These are phyloP conservation scores for Termitomyces sp. DNA, from an alignment of 768 basidiomycete species.

Conservation along the genomic window DNA sequence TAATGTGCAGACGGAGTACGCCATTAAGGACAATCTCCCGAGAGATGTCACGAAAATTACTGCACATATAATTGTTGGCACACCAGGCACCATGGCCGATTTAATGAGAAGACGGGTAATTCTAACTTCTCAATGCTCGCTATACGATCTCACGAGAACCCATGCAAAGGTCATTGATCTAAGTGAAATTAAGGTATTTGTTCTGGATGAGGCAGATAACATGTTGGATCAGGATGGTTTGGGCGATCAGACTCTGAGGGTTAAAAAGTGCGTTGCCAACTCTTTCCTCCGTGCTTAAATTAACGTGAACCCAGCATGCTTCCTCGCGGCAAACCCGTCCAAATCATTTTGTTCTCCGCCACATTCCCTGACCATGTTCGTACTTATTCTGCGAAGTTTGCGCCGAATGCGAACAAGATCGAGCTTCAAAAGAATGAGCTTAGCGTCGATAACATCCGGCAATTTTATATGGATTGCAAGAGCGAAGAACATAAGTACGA, in stretches of 20 bases:
- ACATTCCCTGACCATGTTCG: constrained; percentile 96
- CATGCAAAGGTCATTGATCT: constrained; percentile 59
- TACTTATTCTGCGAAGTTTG: constrained; percentile 87
- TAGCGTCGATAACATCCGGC: constrained; percentile 88
- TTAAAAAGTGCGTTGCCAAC: constrained; percentile 73
- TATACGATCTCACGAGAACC: neutral
- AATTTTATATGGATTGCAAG: constrained; percentile 97
- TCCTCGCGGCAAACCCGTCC: constrained; percentile 46
- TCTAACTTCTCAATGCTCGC: neutral
- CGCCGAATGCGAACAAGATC: constrained; percentile 94
- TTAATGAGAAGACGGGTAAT: constrained; percentile 62
- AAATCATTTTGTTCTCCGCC: constrained; percentile 96
- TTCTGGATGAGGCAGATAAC: constrained; percentile 97
- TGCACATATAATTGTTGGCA: constrained; percentile 92
- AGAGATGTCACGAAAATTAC: constrained; percentile 61
- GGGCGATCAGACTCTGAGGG: constrained; percentile 88
- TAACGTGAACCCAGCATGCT: constrained; percentile 41
- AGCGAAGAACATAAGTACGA: constrained; percentile 94
- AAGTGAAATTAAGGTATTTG: constrained; percentile 82
- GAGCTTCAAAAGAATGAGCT: constrained; percentile 92
- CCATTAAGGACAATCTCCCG: constrained; percentile 84
- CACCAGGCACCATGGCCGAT: constrained; percentile 92
- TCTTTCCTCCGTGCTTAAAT: neutral
- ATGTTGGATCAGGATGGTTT: constrained; percentile 95
- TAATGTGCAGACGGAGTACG: constrained; percentile 88